phyloP scores from a whole-genome alignment of 176 grass and related monocot genomes.

The Stipa capillata region DNA sequence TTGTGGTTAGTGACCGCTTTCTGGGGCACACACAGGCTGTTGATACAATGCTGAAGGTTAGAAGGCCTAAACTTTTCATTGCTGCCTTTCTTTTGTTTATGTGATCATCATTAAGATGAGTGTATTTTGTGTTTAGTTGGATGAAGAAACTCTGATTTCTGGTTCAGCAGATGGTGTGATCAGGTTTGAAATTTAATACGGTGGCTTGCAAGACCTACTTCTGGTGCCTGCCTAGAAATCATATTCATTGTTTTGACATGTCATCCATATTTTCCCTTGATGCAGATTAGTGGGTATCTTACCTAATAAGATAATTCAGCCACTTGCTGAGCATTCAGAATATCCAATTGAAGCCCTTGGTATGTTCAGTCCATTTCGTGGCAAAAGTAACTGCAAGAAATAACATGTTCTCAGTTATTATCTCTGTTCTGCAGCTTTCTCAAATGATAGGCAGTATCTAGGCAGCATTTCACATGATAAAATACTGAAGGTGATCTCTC shows the following conservation, averaged over 20 bases:
- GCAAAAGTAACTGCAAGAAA: background rate
- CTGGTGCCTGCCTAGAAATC: background rate
- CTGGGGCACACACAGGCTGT: slow-evolving; percentile 80
- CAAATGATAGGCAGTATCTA: slow-evolving; percentile 67
- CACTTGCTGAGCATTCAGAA: slow-evolving; percentile 91
- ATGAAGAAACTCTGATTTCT: slow-evolving; percentile 91
- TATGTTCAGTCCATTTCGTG: slow-evolving; percentile 21
- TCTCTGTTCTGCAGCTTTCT: slow-evolving; percentile 46
- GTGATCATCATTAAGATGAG: background rate
- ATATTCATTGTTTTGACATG: background rate
- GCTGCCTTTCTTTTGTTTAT: background rate
- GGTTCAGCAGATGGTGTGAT: slow-evolving; percentile 84
- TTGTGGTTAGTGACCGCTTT: slow-evolving; percentile 74
- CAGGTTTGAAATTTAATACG: slow-evolving; percentile 40
- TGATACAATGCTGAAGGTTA: slow-evolving; percentile 88
- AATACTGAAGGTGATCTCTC: slow-evolving; percentile 71
- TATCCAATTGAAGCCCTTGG: slow-evolving; percentile 90
- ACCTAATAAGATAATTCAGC: slow-evolving; percentile 86
- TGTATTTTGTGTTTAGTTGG: slow-evolving; percentile 49
- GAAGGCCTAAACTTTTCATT: background rate
- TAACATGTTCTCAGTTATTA: background rate
- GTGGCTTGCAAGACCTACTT: background rate
- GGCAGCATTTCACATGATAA: slow-evolving; percentile 95
- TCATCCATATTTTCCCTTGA: background rate
- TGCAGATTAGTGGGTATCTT: slow-evolving; percentile 80